phyloP scores from a whole-genome alignment of 495 filamentous ascomycete species.

The Lasiosphaeria ovina region DNA sequence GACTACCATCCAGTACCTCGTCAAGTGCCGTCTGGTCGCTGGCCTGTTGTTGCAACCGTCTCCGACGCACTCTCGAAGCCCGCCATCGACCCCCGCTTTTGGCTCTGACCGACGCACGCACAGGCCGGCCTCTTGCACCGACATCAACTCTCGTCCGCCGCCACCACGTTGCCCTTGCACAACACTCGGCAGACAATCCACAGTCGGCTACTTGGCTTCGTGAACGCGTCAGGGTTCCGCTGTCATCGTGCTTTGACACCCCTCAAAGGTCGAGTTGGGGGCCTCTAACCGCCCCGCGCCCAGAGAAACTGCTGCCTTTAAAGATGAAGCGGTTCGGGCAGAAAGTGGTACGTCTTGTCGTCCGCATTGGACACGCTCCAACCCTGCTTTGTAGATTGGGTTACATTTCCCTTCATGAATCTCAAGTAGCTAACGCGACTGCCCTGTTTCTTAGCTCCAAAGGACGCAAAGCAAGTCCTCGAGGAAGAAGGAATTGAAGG shows the following conservation, averaged over 20 bases:
- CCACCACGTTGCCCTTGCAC: background rate
- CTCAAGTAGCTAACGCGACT: too few relatives aligned
- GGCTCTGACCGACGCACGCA: background rate
- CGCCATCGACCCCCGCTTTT: conserved; percentile 6
- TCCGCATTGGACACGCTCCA: background rate
- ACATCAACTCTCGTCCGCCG: background rate
- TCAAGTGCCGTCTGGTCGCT: conserved; percentile 7
- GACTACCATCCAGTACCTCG: conserved; percentile 13
- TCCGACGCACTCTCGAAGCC: conserved; percentile 3
- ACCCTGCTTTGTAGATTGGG: background rate
- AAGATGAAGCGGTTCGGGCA: conserved; percentile 98
- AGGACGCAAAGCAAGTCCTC: conserved; percentile 80
- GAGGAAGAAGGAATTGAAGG: conserved; percentile 80
- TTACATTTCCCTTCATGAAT: too few relatives aligned
- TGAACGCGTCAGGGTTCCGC: conserved; percentile 3
- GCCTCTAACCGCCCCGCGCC: conserved; percentile 33
- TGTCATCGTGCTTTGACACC: conserved; percentile 12
- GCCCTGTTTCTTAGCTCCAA: background rate
- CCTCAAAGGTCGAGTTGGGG: conserved; percentile 32
- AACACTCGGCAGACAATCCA: background rate
- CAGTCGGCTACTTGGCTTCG: background rate
- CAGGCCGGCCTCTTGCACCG: background rate
- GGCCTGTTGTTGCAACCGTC: conserved; percentile 7
- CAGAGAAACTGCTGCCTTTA: conserved; percentile 41
- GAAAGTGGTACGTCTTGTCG: conserved; percentile 76